Conservation (phyloP, 331 rosid species). For the Quercus phellos region DNA sequence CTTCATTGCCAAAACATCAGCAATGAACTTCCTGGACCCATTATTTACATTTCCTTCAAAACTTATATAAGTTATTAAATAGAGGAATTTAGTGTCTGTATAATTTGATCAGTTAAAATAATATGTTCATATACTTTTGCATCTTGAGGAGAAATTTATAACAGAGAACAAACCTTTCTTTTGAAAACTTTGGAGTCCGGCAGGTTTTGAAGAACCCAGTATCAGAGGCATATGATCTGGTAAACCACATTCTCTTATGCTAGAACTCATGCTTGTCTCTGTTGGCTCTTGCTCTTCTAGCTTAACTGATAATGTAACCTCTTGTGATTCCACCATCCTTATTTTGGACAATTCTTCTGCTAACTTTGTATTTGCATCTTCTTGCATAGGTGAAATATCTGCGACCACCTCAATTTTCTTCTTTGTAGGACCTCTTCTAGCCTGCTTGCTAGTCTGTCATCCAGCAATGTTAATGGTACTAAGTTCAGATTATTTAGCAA, state of each 20-base stretch:
- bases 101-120: neutral
- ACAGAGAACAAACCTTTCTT: constrained; percentile 46
- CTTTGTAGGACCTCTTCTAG: constrained; percentile 34
- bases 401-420: constrained; percentile 29
- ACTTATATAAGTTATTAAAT: neutral
- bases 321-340: constrained; percentile 60
- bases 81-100: neutral
- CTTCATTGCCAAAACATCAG: neutral
- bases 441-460: constrained; percentile 31
- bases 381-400: constrained; percentile 38
- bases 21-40: neutral
- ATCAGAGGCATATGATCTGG: constrained; percentile 23
- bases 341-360: constrained; percentile 68
- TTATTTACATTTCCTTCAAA: neutral
- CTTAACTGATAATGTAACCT: constrained; percentile 18
- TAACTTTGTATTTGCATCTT: constrained; percentile 51
- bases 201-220: constrained; percentile 29
- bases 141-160: constrained; percentile 10
- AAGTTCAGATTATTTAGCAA: constrained; percentile 4
- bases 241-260: constrained; percentile 24
- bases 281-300: constrained; percentile 26
- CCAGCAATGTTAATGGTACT: constrained; percentile 24
- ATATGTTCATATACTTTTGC: constrained; percentile 7
- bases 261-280: constrained; percentile 21
- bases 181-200: constrained; percentile 25